A percentile compares a stretch with the other conserved stretches of the same genome.
Conservation (phyloP, 1,284 basidiomycete species). For the Fomitopsis pinicola region DNA sequence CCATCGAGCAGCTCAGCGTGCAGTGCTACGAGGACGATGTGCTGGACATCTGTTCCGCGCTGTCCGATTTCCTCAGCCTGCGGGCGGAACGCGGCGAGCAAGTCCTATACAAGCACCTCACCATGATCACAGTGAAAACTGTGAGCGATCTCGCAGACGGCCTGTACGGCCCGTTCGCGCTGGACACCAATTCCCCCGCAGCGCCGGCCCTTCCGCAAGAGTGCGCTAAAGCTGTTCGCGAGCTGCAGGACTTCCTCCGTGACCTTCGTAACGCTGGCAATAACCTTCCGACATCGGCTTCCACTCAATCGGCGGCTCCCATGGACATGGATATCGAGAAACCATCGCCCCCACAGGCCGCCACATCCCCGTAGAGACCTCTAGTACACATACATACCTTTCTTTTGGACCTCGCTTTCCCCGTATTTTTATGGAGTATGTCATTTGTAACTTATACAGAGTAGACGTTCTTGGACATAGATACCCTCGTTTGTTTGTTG, state of each 20-base stretch:
- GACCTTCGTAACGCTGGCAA: conserved; percentile 25
- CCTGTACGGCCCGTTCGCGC: conserved; percentile 15
- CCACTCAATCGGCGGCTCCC: neutral
- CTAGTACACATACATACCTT: neutral
- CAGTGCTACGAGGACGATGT: conserved; percentile 59
- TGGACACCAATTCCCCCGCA: conserved; percentile 8
- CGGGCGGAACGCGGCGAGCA: conserved; percentile 42
- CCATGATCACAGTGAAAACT: conserved; percentile 24
- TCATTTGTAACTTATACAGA: neutral
- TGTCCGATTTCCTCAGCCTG: conserved; percentile 51
- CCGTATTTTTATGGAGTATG: neutral
- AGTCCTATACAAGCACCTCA: conserved; percentile 27
- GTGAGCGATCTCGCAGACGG: conserved; percentile 26
- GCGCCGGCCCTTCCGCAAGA: conserved; percentile 17
- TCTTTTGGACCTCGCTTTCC: neutral
- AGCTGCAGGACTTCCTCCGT: conserved; percentile 28
- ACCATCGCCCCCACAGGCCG: neutral
- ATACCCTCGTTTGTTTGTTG: neutral
- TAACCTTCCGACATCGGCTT: conserved; percentile 3
- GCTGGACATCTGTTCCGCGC: conserved; percentile 48
- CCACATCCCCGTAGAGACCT: neutral
- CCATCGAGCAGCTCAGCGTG: conserved; percentile 52
- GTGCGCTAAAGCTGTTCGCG: conserved; percentile 25
- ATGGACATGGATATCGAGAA: neutral
- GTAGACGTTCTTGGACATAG: neutral